Conservation (phyloP, 2,329 filamentous ascomycete genomes). For the Thermochaetoides dissita region DNA sequence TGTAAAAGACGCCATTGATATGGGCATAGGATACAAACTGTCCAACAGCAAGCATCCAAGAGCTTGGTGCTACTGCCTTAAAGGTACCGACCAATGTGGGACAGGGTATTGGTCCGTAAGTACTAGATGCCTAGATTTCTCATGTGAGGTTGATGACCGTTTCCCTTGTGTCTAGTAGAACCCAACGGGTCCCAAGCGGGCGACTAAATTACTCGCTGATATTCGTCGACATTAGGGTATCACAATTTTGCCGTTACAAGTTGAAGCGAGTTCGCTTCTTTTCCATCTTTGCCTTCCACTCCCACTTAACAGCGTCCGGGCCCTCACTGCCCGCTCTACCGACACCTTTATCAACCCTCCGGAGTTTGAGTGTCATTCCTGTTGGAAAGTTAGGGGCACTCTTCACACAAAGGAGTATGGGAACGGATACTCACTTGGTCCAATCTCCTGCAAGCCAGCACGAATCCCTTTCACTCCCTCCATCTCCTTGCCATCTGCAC, state of each 20-base stretch:
- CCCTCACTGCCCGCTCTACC: constrained; percentile 52
- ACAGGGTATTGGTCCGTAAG: no score
- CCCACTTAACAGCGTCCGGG: constrained; percentile 72
- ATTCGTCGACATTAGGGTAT: constrained; percentile 7
- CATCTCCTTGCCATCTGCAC: constrained; percentile 67
- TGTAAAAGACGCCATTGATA: not conserved
- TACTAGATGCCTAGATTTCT: no score
- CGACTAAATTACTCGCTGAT: no score
- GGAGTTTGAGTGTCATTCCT: constrained; percentile 60
- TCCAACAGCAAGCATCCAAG: no score
- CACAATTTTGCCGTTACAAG: constrained; percentile 38
- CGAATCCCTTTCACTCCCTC: constrained; percentile 75
- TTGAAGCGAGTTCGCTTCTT: constrained; percentile 90
- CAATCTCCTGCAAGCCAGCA: constrained; percentile 80
- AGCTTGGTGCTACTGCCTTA: no score
- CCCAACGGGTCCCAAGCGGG: no score
- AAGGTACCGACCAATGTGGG: no score
- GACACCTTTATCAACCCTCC: constrained; percentile 82
- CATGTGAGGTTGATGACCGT: no score
- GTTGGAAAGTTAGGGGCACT: not conserved
- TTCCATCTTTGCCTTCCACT: constrained; percentile 94
- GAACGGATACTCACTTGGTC: constrained; percentile 33
- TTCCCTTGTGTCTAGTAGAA: no score
- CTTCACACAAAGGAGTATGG: not conserved
- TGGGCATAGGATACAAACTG: no score